Base-by-base conservation (phyloP, 768 basidiomycete species). In the Crepidotus variabilis region DNA sequence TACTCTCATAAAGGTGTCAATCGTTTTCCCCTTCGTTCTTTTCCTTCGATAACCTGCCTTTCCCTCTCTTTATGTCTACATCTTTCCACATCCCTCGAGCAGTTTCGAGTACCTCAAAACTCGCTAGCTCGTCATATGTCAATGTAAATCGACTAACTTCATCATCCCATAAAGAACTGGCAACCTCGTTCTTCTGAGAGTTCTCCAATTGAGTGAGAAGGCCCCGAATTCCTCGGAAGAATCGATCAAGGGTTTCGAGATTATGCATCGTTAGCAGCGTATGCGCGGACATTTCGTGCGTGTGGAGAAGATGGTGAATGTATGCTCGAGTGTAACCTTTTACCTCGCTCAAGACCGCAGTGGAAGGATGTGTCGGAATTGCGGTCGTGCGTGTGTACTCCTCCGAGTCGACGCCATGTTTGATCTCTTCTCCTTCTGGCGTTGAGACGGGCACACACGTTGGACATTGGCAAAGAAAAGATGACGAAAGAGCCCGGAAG, bases 281-380 rank as follows among this genome's bases (percentile, higher is more conserved):
- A 61, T 94, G 90, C 0, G 90, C 87, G 0, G 86, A 83, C 92
- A 95, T 94, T 68, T 95, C 93, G 69, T 94, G 93, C 6, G 92
- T 92, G 51, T 88, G 86, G 34, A 94, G 72, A 13, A 95, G 81
- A 62, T 95, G 92, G 65, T 95, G 91, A 28, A 92, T 51, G 61
- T 94, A 95, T 2, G 88, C 87, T 13, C 79, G 76, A 4, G 77
- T 75, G 60, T 72, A 74, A 1, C 76, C 69, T 1, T 73, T 71
- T 22, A 64, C 66, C 50, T 69, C 67, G 13, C 54, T 21, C 23
- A 9, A 6, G 20, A 32, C 6, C 48, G 11, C 16, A 58, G 47
- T 22, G 56, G 55, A n/a, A 21, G 18, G 16, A 47, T 49, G 18
- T 39, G 28, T 32, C 21, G 47, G 50, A 60, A 57, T 18, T 21